Evolutionary conservation across 805 yeast genomes (phyloP).

Genomic region (Kodamaea fukazawae): DNA sequence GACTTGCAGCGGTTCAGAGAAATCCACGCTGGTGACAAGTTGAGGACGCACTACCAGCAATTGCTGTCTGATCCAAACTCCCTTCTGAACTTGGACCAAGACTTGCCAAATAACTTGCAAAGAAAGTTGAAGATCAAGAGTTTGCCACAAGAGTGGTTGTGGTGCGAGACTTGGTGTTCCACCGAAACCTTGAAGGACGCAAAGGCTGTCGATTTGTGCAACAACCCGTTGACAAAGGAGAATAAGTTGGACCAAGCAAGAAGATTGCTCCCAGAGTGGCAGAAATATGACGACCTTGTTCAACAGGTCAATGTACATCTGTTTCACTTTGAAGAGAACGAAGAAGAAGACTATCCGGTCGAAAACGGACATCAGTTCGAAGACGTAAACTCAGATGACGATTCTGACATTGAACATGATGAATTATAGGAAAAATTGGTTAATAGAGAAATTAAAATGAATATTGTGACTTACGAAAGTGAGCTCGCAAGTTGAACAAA

Average conservation of each 20-base stretch:
- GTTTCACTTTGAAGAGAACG: background rate
- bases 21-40: slow-evolving; percentile 69
- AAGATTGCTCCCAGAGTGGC: slow-evolving; percentile 80
- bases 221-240: slow-evolving; percentile 79
- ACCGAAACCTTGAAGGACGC: slow-evolving; percentile 60
- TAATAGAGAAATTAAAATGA: too few relatives aligned
- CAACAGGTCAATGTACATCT: slow-evolving; percentile 10
- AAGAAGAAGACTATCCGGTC: too few relatives aligned
- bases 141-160: slow-evolving; percentile 79
- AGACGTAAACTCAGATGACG: slow-evolving; percentile 9
- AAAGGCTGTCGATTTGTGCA: slow-evolving; percentile 79
- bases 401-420: slow-evolving; percentile 11
- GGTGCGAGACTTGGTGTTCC: slow-evolving; percentile 94
- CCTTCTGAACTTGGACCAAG: slow-evolving; percentile 83
- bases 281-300: slow-evolving; percentile 57
- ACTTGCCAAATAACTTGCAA: slow-evolving; percentile 88
- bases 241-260: slow-evolving; percentile 73
- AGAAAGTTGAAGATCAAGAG: slow-evolving; percentile 62
- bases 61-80: slow-evolving; percentile 78
- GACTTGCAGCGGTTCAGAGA: slow-evolving; percentile 68
- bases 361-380: slow-evolving; percentile 1
- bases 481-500: too few relatives aligned
- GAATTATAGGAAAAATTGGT: slow-evolving; percentile 7
- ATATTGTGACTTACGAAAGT: too few relatives aligned
- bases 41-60: slow-evolving; percentile 82